A percentile compares a stretch with the other conserved stretches of the same genome.
These are phyloP conservation scores for Lenwebbia sp. DNA, from an alignment of 345 rosid genomes.

Conservation along the genomic window DNA sequence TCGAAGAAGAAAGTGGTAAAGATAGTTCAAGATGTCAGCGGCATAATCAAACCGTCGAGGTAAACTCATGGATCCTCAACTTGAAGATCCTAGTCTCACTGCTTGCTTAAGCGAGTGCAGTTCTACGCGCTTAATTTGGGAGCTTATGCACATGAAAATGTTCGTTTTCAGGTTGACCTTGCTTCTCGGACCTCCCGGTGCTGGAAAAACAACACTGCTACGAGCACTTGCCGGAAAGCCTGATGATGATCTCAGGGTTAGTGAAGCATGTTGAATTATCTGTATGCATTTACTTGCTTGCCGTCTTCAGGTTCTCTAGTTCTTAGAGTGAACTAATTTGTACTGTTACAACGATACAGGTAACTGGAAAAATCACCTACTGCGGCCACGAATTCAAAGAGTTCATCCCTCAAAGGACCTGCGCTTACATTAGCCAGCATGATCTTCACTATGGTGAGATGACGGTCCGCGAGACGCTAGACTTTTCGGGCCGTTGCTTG, in stretches of 20 bases:
- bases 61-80: not conserved
- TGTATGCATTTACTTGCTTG: not conserved
- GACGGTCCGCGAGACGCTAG: conserved; percentile 38
- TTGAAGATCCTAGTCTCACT: not conserved
- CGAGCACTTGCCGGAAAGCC: conserved; percentile 27
- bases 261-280: not conserved
- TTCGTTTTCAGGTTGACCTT: conserved; percentile 19
- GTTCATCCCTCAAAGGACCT: conserved; percentile 33
- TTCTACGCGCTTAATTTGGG: not conserved
- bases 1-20: conserved; percentile 27
- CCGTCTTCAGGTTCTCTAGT: not conserved
- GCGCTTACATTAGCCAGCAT: conserved; percentile 33
- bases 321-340: not conserved
- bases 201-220: conserved; percentile 30
- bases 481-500: conserved; percentile 31
- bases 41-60: conserved; percentile 30
- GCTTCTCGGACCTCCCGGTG: conserved; percentile 33
- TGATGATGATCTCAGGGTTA: conserved; percentile 15
- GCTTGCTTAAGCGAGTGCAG: not conserved
- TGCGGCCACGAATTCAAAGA: conserved; percentile 33
- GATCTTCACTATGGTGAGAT: conserved; percentile 33
- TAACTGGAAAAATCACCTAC: conserved; percentile 25
- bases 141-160: not conserved
- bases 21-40: conserved; percentile 22
- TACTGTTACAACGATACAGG: conserved; percentile 1